These are phyloP conservation scores for Globisporangium cylindrosporum DNA, from an alignment of 352 stramenopile species.

Conservation along the genomic window DNA sequence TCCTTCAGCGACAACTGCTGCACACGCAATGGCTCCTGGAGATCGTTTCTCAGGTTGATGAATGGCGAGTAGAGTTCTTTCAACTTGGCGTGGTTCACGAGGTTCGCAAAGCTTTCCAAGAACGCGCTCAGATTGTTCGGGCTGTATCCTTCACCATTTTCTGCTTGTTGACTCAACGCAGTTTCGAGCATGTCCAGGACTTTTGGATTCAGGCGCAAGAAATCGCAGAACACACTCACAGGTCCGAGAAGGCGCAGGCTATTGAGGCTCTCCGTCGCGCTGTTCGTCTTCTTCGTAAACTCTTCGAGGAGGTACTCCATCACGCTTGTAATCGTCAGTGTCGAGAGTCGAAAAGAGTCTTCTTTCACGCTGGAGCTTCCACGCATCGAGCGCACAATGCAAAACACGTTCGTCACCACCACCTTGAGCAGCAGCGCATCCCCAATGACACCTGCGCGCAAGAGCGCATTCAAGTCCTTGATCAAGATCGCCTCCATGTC, in stretches of 20 bases:
- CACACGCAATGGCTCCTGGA: conserved; percentile 25
- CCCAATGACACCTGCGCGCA: conserved; percentile 59
- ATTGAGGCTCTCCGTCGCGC: conserved; percentile 21
- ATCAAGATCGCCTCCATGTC: conserved; percentile 71
- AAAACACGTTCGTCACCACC: conserved; percentile 80
- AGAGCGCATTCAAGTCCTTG: conserved; percentile 52
- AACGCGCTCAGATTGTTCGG: conserved; percentile 30
- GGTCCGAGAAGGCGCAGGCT: conserved; percentile 46
- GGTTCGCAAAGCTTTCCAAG: conserved; percentile 39
- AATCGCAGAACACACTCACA: conserved; percentile 69
- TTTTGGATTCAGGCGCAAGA: conserved; percentile 46
- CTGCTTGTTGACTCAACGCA: conserved; percentile 18
- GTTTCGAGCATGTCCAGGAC: conserved; percentile 44
- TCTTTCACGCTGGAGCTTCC: conserved; percentile 25
- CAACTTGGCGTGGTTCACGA: conserved; percentile 56
- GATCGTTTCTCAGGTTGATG: conserved; percentile 22
- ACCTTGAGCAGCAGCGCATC: conserved; percentile 79
- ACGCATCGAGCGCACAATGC: conserved; percentile 35
- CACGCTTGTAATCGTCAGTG: conserved; percentile 41
- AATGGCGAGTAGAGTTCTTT: conserved; percentile 39
- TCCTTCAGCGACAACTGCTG: conserved; percentile 66
- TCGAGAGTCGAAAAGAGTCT: conserved; percentile 56
- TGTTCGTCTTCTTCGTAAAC: conserved; percentile 22
- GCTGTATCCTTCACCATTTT: neutral
- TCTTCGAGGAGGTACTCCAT: conserved; percentile 47